Base-by-base conservation (phyloP, 305 asterid species). In the Solanum chacoense region DNA sequence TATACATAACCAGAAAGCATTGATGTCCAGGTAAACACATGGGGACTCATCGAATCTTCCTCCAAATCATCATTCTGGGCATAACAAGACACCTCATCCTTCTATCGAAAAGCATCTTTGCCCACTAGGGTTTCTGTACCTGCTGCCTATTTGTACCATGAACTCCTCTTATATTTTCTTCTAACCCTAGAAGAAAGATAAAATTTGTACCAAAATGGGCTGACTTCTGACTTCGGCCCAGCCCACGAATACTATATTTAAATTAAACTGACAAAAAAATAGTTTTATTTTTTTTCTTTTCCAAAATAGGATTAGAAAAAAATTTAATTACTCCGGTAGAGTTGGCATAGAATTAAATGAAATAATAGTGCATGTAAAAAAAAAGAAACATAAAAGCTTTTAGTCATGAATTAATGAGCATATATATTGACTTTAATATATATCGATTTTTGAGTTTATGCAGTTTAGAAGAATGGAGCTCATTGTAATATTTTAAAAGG, bases 11-110 rank as follows among this genome's bases (percentile, higher is more conserved):
- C 98, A 0, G 98, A 97, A 77, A 97, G 95, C 93, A 97, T 92
- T 0, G 99, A 95, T 1, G 97, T 96, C 99, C 98, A 97, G 2
- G 99, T 91, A 92, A 94, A 94, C 85, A 97, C 98, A 87, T 97
- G 98, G 98, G 71, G 98, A 94, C 90, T 92, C 94, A 87, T 92
- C 92, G 67, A 97, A 97, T 89, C 98, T 85, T 94, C 94, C 35
- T 91, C 92, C 91, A 96, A 91, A 77, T 88, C 89, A 77, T 88
- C 89, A 90, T 93, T 93, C 90, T 96, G 98, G 1, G 98, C 98
- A 91, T 93, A 91, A 88, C 98, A 95, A 0, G 99, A 97, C 8
- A 95, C 96, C 89, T 91, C 90, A 92, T 97, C 98, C 90, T 89
- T 73, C 91, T 87, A 87, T 96, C 93, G 86, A 96, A 97, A 83